Evolutionary conservation across 805 yeast genomes (phyloP).

Genomic region (Candida adriatica): DNA sequence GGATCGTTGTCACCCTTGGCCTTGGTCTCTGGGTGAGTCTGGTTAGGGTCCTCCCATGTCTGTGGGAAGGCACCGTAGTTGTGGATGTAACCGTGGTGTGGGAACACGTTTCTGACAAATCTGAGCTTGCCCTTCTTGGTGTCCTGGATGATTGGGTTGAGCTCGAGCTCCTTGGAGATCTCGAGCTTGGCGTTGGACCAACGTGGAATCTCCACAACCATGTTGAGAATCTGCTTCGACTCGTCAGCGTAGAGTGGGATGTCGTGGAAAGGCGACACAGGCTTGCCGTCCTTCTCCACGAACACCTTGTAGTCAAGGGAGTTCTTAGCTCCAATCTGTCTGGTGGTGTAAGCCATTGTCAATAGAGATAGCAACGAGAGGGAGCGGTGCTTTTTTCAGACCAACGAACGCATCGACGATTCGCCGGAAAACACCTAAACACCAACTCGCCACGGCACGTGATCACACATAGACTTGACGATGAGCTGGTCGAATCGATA

Average conservation of each 20-base stretch:
- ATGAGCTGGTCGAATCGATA: no score
- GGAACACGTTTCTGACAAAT: conserved; percentile 51
- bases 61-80: conserved; percentile 58
- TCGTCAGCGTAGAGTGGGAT: conserved; percentile 48
- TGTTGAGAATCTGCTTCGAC: conserved; percentile 40
- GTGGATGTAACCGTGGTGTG: not conserved
- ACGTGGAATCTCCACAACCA: conserved; percentile 73
- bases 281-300: conserved; percentile 90
- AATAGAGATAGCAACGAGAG: not conserved
- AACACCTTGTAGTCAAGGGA: conserved; percentile 88
- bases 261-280: conserved; percentile 86
- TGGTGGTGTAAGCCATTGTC: conserved; percentile 53
- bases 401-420: not conserved
- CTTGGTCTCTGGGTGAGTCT: conserved; percentile 32
- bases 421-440: conserved; percentile 2
- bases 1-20: conserved; percentile 91
- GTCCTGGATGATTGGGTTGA: conserved; percentile 81
- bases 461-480: no score
- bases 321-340: conserved; percentile 94
- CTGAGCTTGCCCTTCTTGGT: conserved; percentile 67
- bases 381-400: not conserved
- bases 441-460: no score
- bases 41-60: conserved; percentile 96
- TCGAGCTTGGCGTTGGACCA: conserved; percentile 85
- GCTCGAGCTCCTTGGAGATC: conserved; percentile 46